Evolutionary conservation across 78 protist genomes (phyloP), one percentile per base, ranked within the genome.

Genomic region (Polysphondylium violaceum): DNA sequence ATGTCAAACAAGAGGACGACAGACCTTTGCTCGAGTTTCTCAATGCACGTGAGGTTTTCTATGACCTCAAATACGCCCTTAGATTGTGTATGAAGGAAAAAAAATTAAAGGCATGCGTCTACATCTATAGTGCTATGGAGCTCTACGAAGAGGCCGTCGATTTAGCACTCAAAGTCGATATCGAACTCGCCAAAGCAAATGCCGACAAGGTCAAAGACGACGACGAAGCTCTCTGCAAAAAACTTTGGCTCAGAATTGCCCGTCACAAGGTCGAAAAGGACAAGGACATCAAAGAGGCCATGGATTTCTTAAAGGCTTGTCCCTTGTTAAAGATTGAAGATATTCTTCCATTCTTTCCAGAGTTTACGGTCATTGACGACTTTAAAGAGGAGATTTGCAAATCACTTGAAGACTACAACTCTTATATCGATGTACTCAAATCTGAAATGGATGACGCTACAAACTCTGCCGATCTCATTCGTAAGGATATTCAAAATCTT

Each of bases 331-430:
- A 85, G 59, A 87, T 98, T 40, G 99, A 98, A 81, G 99, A 98
- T 69, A 93, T 98, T 29, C 85, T 98, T 41, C 99, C 98, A 23
- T 96, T 97, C 96, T 97, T 98, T 68, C 97, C 98, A 17, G 98
- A 98, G 41, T 97, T 97, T 71, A 78, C 89, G 1, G 76, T 59
- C 17, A 97, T 98, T 61, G 97, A 98, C 25, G 95, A 97, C 65
- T 97, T 98, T 71, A 96, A 96, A 87, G 97, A 96, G 51, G 95
- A 97, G 47, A 98, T 98, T 64, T 95, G 97, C 40, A 40, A 36
- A 25, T 74, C 96, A 40, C 87, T 98, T 2, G 96, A 95, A 21
- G 94, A 76, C 29, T 97, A 98, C 94, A 97, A 94, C 81, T 14
- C 43, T 17, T 71, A 97, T 21, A 97, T 95, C 12, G 97, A 83